These are phyloP conservation scores for Suillus occidentalis DNA, from an alignment of 768 basidiomycete genomes.

Conservation along the genomic window DNA sequence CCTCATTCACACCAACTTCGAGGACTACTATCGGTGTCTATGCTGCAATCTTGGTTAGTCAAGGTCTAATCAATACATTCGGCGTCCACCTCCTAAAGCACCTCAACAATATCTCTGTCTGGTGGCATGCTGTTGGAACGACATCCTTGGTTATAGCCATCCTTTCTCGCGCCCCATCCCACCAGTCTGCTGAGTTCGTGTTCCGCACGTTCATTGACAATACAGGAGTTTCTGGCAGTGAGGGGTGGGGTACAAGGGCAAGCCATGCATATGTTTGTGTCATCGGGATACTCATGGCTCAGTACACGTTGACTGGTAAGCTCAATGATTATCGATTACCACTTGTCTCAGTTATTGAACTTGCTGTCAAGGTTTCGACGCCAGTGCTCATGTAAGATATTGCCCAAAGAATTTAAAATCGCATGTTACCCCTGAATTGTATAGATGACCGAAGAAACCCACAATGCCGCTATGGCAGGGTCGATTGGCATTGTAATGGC, in stretches of 20 bases:
- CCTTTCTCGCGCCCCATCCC: conserved; percentile 68
- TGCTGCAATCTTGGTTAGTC: conserved; percentile 65
- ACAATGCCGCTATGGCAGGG: conserved; percentile 65
- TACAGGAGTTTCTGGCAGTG: conserved; percentile 47
- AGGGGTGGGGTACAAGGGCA: conserved; percentile 68
- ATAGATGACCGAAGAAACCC: conserved; percentile 80
- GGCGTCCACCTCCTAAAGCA: conserved; percentile 64
- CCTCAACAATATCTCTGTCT: conserved; percentile 71
- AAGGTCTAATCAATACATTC: conserved; percentile 76
- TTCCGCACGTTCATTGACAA: conserved; percentile 71
- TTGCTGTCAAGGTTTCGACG: conserved; percentile 58
- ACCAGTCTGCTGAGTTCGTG: conserved; percentile 68
- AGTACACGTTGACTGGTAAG: conserved; percentile 72
- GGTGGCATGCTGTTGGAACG: conserved; percentile 76
- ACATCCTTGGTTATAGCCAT: conserved; percentile 65
- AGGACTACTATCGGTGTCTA: conserved; percentile 67
- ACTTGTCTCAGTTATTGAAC: neutral
- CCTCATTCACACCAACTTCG: conserved; percentile 55
- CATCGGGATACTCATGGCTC: conserved; percentile 73
- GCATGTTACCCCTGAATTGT: neutral
- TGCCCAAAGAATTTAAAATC: neutral
- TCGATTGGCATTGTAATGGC: conserved; percentile 69
- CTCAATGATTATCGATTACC: neutral
- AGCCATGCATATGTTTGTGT: conserved; percentile 69
- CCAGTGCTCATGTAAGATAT: conserved; percentile 60